phyloP scores from a whole-genome alignment of 169 alveolate genomes.

The Plasmodium chabaudi region DNA sequence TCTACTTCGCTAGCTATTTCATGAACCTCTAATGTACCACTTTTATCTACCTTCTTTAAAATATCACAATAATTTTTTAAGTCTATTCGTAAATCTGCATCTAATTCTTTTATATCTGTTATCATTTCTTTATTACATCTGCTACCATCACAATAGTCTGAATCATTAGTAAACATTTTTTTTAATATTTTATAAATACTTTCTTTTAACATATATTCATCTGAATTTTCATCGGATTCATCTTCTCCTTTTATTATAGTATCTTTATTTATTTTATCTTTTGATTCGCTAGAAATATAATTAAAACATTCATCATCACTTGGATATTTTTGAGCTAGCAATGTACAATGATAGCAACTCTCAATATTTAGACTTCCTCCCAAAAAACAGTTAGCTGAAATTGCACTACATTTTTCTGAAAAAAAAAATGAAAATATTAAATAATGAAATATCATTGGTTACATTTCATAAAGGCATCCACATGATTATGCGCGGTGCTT shows the following conservation, averaged over 20 bases:
- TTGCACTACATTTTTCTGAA: constrained; percentile 8
- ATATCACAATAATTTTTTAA: constrained; percentile 26
- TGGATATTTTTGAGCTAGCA: constrained; percentile 15
- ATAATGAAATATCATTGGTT: background rate
- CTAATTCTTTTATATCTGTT: constrained; percentile 19
- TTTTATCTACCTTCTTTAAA: constrained; percentile 31
- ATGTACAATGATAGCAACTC: constrained; percentile 39
- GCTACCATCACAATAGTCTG: too few relatives aligned
- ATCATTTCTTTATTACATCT: constrained; percentile 6
- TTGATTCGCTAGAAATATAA: constrained; percentile 2
- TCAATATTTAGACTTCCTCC: constrained; percentile 36
- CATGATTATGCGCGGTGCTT: background rate
- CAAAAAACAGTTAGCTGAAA: constrained; percentile 40
- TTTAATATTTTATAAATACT: constrained; percentile 23
- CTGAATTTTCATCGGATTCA: background rate
- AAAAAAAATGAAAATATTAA: background rate
- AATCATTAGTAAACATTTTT: constrained; percentile 13
- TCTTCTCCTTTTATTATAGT: constrained; percentile 16
- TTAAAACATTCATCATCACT: constrained; percentile 18
- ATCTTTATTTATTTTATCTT: background rate
- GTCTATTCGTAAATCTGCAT: constrained; percentile 5
- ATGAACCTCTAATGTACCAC: constrained; percentile 35
- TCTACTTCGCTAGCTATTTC: constrained; percentile 29
- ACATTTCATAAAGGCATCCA: too few relatives aligned
- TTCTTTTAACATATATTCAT: constrained; percentile 14